A percentile compares a stretch with the other conserved stretches of the same genome.
Conservation (phyloP, 768 basidiomycete species). For the Russula sp. region DNA sequence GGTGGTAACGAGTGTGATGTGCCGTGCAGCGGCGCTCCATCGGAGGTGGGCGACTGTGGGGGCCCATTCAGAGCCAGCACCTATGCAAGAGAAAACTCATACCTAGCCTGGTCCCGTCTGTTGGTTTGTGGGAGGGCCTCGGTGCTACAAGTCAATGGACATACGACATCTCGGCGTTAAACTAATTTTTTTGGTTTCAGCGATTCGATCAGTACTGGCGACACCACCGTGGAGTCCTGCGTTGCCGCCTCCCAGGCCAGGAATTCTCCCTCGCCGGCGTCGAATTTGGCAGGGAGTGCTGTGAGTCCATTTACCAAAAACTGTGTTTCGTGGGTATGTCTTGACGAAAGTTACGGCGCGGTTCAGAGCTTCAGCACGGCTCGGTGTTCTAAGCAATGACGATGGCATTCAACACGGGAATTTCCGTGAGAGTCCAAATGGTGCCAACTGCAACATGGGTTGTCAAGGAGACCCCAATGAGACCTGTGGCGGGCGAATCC, state of each 20-base stretch:
- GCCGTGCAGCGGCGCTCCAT: no score
- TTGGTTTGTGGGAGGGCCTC: no score
- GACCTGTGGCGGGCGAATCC: not conserved
- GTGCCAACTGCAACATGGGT: not conserved
- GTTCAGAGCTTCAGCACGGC: not conserved
- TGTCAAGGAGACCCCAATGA: conserved; percentile 5
- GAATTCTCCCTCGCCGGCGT: conserved; percentile 63
- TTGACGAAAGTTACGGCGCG: not conserved
- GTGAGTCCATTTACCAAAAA: not conserved
- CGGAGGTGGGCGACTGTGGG: no score
- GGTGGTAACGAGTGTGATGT: no score
- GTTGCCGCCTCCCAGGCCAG: conserved; percentile 58
- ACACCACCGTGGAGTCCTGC: conserved; percentile 57
- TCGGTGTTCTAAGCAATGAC: no score
- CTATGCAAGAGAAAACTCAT: not conserved
- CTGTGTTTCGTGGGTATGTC: not conserved
- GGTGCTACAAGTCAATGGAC: no score
- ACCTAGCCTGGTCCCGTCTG: no score
- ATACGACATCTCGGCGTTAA: no score
- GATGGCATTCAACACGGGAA: not conserved
- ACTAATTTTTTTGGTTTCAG: not conserved
- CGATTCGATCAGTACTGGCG: not conserved
- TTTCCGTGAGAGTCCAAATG: not conserved
- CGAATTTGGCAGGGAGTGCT: conserved; percentile 24
- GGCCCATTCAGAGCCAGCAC: not conserved